Evolutionary conservation across 495 filamentous ascomycete genomes (phyloP).

Genomic region (Lepidopterella palustris): DNA sequence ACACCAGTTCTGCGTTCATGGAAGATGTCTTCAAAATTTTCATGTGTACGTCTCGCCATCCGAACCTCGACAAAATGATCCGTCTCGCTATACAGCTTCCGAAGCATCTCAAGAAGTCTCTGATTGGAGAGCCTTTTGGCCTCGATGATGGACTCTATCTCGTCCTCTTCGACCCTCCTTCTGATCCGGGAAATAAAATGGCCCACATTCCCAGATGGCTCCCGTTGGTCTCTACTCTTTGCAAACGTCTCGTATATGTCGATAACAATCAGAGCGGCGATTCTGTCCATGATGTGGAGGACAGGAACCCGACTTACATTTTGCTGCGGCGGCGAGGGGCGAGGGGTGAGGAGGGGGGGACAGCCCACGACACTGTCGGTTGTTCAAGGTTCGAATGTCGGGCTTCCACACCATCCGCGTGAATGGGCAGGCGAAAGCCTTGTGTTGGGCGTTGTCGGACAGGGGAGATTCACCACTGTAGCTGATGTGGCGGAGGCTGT

Average conservation of each 20-base stretch:
- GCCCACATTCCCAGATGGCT: neutral
- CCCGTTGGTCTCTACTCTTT: neutral
- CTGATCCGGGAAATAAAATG: neutral
- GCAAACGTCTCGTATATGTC: conserved; percentile 12
- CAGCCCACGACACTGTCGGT: neutral
- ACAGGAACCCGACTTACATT: neutral
- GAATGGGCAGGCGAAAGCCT: conserved; percentile 14
- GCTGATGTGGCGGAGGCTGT: conserved; percentile 13
- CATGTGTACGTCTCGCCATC: neutral
- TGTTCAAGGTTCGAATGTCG: conserved; percentile 17
- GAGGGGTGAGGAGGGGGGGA: conserved; percentile 6
- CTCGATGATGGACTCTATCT: neutral
- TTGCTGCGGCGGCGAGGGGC: no score
- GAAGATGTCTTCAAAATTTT: conserved; percentile 6
- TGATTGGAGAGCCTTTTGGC: neutral
- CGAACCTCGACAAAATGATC: neutral
- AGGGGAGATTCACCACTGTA: neutral
- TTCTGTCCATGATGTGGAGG: neutral
- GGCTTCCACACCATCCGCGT: conserved; percentile 23
- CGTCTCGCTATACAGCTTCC: neutral
- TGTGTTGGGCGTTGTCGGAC: neutral
- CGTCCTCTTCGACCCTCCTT: neutral
- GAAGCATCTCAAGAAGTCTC: neutral
- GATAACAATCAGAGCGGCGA: conserved; percentile 4
- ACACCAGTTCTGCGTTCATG: neutral